Evolutionary conservation across 2,329 filamentous ascomycete genomes (phyloP), one percentile per base, ranked within the genome.

Genomic region (Stromatinia cepivora): DNA sequence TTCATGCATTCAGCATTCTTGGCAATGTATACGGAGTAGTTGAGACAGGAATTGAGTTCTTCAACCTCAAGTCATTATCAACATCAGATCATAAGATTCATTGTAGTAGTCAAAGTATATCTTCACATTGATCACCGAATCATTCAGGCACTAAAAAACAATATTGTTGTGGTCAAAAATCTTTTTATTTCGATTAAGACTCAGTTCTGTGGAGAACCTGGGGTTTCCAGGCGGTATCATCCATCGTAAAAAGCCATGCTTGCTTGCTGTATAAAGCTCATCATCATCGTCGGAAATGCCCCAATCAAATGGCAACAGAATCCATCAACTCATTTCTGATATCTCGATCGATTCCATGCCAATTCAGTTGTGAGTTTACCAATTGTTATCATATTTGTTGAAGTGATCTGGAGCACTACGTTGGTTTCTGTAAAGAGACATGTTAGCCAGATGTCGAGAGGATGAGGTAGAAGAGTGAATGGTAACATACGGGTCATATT

Each of bases 401-500:
- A 74, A 65, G 57, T 75, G 71, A 63, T 78, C 74, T 61, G 78
- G 81, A 52, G 73, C 72, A 42, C 67, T 72, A 72, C 78, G 79
- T 70, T 77, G 75, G 69, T 76, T 75, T 48, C 73, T 76, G 45
- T 54, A 20, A 31, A n/a, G 31, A 52, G 56, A 46, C 20, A 53
- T 28, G 20, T 69, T 45, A 71, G 66, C 17, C 39, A 25, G 9
- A 17, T 54, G 28, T 45, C 45, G 28, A 13, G 45, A 22, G 8
- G 10, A 28, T 25, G 3, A 50, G 20, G 17, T 22, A 25, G 42
- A 15, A 25, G 13, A 17, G 1, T 31, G 15, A 7, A 31, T 10
- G 48, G 57, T 6, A 46, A 71, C 84, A 81, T 77, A 86, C 84
- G 87, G 87, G 79, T 89, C 81, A 75, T 85, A 90, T 76, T 86